Evolutionary conservation across 192 early-diverging fungal genomes (phyloP).

Genomic region (Entomortierella chlamydospora): DNA sequence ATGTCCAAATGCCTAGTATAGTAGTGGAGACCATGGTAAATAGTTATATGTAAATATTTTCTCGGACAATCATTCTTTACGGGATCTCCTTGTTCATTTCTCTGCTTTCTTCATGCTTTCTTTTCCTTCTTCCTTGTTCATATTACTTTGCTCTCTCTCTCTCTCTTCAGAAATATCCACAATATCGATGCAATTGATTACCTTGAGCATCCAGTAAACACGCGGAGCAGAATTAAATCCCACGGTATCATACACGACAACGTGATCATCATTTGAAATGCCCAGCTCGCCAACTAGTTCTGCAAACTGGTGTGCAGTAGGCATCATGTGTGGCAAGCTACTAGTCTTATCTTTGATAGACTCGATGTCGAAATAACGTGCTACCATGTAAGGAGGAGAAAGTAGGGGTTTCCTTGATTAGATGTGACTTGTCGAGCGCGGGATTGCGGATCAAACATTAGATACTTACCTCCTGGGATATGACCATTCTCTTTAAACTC

Average conservation of each 20-base stretch:
- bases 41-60: too few species aligned
- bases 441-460: background rate
- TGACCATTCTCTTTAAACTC: slow-evolving; percentile 75
- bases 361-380: slow-evolving; percentile 95
- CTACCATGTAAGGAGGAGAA: slow-evolving; percentile 36
- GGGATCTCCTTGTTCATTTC: too few species aligned
- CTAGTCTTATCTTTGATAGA: slow-evolving; percentile 77
- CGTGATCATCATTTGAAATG: slow-evolving; percentile 82
- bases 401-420: background rate
- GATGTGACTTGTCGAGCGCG: background rate
- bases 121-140: background rate
- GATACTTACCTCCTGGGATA: slow-evolving; percentile 40
- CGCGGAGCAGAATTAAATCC: slow-evolving; percentile 87
- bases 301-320: slow-evolving; percentile 77
- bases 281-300: slow-evolving; percentile 80
- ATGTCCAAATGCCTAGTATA: slow-evolving; percentile 91
- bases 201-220: slow-evolving; percentile 95
- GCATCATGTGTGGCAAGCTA: slow-evolving; percentile 93
- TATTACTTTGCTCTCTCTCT: background rate
- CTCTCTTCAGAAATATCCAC: too few species aligned
- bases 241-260: slow-evolving; percentile 90
- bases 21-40: too few species aligned
- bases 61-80: too few species aligned
- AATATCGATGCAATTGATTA: slow-evolving; percentile 62
- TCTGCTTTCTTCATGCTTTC: too few species aligned